Base-by-base conservation (phyloP, 257 asterid genomes). In the Solanum chmielewskii region DNA sequence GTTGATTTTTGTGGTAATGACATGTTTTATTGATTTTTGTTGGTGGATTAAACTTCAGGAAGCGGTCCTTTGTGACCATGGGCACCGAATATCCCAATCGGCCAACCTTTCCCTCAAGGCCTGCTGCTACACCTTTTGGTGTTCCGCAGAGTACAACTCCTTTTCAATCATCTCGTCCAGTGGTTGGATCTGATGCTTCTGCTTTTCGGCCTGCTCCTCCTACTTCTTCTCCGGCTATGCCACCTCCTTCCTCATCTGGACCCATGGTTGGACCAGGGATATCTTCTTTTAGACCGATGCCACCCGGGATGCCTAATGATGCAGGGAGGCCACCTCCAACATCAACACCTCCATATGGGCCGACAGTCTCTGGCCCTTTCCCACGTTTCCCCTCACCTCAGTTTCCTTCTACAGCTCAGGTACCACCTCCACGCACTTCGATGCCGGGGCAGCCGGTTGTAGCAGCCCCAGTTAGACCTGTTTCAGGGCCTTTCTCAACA, bases 81-180 rank as follows among this genome's bases (percentile, higher is more conserved):
- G 98, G 95, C 90, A 93, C 95, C 6, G 98, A 94, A 90, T 90
- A 90, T 90, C 94, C 96, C 56, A 91, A 90, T 73, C 93, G 93
- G 68, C 90, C 91, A 77, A 91, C 86, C 92, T 94, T 89, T 83
- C 94, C 93, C 8, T 62, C 88, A n/a, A 92, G 95, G 88, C 93
- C 94, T 64, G 89, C 91, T 84, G 87, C 94, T 60, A 88, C 91
- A 42, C 93, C 93, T 42, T 94, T 94, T 89, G 89, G 93, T 85
- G 91, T 92, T 85, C 95, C 92, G 47, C 94, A 76, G 85, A 90
- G 89, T 90, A 20, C 93, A 5, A 85, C 92, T 66, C 95, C 98
- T 60, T 95, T 94, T 90, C 69, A 87, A 71, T 89, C 96, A 81
- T 89, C 93, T 69, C 91, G 85, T 86, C 83, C 83, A 5, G 84